Conservation (phyloP, 176 grass and related monocot species). For the Triticum turgidum region DNA sequence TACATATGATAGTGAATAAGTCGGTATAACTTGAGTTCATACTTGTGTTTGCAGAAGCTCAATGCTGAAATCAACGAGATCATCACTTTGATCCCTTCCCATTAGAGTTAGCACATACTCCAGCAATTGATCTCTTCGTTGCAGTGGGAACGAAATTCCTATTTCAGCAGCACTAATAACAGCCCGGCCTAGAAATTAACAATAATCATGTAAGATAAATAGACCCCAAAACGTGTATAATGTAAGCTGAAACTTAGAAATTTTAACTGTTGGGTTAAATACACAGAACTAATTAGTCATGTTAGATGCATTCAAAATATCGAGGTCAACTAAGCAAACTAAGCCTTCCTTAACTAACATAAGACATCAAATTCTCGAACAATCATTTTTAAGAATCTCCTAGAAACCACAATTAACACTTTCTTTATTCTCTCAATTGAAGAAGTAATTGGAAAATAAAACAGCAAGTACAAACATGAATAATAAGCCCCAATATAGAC, state of each 20-base stretch:
- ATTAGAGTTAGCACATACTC: conserved; percentile 96
- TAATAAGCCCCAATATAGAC: too few species aligned
- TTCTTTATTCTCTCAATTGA: not conserved
- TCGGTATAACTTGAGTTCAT: conserved; percentile 25
- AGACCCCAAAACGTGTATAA: conserved; percentile 1
- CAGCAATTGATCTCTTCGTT: conserved; percentile 91
- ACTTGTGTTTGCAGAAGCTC: conserved; percentile 94
- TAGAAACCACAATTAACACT: not conserved
- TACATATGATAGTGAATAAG: not conserved
- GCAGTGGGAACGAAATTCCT: conserved; percentile 92
- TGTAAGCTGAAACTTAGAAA: conserved; percentile 18
- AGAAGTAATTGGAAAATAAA: too few species aligned
- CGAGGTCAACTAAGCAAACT: conserved; percentile 1
- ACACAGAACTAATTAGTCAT: not conserved
- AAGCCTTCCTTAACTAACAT: not conserved
- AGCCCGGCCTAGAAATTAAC: conserved; percentile 63
- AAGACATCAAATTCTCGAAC: not conserved
- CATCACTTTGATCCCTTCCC: conserved; percentile 93
- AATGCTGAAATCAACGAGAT: conserved; percentile 80
- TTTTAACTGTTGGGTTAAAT: conserved; percentile 16
- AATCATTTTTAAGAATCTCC: not conserved
- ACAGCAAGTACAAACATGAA: too few species aligned
- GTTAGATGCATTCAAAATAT: conserved; percentile 8
- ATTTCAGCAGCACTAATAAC: conserved; percentile 91
- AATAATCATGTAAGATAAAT: conserved; percentile 16